These are phyloP conservation scores for Ophiostoma populinum DNA, from an alignment of 2,329 filamentous ascomycete genomes.

Conservation along the genomic window DNA sequence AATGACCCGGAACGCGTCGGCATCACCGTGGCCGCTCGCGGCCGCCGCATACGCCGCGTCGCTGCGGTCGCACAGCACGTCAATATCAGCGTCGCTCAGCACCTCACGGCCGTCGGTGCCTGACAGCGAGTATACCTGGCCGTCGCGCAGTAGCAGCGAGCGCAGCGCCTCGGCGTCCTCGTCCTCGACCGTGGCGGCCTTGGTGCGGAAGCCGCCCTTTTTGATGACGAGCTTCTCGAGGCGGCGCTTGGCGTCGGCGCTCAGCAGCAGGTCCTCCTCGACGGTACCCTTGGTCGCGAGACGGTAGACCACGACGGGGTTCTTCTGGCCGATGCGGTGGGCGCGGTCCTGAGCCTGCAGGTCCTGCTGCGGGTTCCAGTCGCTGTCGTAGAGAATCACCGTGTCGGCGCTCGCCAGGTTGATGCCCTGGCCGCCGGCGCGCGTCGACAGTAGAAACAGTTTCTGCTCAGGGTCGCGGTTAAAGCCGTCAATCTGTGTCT, in stretches of 20 bases:
- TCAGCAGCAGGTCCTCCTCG: conserved; percentile 71
- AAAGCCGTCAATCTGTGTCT: conserved; percentile 55
- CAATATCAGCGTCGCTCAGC: conserved; percentile 58
- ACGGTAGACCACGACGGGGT: conserved; percentile 83
- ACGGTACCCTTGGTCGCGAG: conserved; percentile 87
- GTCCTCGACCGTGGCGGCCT: conserved; percentile 25
- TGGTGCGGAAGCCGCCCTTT: conserved; percentile 67
- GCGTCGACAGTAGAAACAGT: conserved; percentile 75
- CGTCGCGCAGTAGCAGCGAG: conserved; percentile 52
- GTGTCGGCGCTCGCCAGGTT: conserved; percentile 86
- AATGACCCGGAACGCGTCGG: conserved; percentile 57
- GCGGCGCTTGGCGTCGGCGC: conserved; percentile 78
- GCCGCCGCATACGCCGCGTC: conserved; percentile 50
- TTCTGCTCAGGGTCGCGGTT: conserved; percentile 48
- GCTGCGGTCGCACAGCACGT: conserved; percentile 60
- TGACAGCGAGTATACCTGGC: conserved; percentile 41
- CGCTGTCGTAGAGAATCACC: conserved; percentile 71
- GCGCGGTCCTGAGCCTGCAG: conserved; percentile 91
- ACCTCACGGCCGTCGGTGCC: conserved; percentile 43
- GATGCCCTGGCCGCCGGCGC: conserved; percentile 88
- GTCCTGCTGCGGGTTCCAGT: conserved; percentile 96
- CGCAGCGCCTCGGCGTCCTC: conserved; percentile 40
- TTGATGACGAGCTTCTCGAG: conserved; percentile 92
- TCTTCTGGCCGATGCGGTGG: conserved; percentile 84
- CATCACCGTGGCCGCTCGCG: conserved; percentile 60